phyloP scores from a whole-genome alignment of 768 basidiomycete genomes.

The Rhizopogon vulgaris region DNA sequence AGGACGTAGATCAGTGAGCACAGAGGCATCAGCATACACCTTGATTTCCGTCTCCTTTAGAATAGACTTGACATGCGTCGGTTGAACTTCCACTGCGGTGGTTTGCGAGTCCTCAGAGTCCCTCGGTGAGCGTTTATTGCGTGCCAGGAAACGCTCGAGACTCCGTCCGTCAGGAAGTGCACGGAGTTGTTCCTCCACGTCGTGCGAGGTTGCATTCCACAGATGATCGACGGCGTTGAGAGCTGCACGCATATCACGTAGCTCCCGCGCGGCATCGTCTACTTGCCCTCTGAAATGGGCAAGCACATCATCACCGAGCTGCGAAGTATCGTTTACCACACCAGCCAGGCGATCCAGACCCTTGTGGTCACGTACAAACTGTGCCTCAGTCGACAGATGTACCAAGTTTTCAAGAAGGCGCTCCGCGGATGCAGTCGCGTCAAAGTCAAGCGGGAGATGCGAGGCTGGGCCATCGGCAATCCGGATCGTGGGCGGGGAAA shows the following conservation, averaged over 20 bases:
- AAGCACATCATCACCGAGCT: conserved; percentile 41
- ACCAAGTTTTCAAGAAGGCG: conserved; percentile 52
- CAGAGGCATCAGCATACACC: conserved; percentile 11
- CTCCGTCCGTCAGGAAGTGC: conserved; percentile 1
- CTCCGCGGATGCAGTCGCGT: conserved; percentile 38
- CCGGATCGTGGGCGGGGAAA: conserved; percentile 10
- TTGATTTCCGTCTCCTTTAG: conserved; percentile 11
- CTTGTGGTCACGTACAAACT: conserved; percentile 30
- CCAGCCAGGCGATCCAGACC: conserved; percentile 39
- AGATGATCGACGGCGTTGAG: conserved; percentile 39
- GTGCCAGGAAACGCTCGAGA: conserved; percentile 9
- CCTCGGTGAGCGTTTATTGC: conserved; percentile 35
- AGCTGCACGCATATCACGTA: conserved; percentile 40
- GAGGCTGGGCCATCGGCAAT: conserved; percentile 28
- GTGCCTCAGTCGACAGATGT: conserved; percentile 36
- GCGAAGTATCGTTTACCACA: conserved; percentile 42
- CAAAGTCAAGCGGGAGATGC: conserved; percentile 36
- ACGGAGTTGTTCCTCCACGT: conserved; percentile 39
- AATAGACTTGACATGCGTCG: conserved; percentile 8
- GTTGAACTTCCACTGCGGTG: conserved; percentile 38
- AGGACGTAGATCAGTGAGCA: conserved; percentile 14
- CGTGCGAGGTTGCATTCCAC: conserved; percentile 37
- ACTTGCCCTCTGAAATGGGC: conserved; percentile 47
- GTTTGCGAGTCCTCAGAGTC: conserved; percentile 64
- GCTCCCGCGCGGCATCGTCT: conserved; percentile 43